Conservation (phyloP, 2,329 filamentous ascomycete genomes). For the Xylariales sp. region DNA sequence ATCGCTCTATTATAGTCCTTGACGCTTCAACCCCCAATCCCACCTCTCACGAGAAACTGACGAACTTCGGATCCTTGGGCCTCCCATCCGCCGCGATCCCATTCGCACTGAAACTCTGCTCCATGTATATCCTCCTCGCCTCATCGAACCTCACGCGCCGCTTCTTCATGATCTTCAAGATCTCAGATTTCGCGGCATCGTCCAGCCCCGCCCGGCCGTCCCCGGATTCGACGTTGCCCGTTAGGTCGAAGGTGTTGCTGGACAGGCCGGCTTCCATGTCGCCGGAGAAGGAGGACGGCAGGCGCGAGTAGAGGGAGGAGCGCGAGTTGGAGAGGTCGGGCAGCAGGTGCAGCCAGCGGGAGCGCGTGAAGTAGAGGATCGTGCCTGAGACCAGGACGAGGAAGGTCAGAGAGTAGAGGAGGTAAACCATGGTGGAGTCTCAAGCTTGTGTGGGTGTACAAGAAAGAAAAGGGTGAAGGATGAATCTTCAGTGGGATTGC, state of each 20-base stretch:
- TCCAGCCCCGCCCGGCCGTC: constrained; percentile 81
- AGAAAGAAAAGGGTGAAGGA: background rate
- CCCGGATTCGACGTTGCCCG: constrained; percentile 71
- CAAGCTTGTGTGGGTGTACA: background rate
- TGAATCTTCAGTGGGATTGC: too few relatives aligned
- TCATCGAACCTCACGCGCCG: constrained; percentile 82
- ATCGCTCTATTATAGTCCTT: too few relatives aligned
- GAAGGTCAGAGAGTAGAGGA: constrained; percentile 75
- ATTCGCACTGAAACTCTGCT: constrained; percentile 79
- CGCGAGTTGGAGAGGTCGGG: constrained; percentile 45
- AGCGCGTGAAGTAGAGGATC: constrained; percentile 74
- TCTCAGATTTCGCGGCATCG: constrained; percentile 71
- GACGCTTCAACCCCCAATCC: too few relatives aligned
- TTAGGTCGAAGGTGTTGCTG: constrained; percentile 77
- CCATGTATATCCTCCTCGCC: constrained; percentile 79
- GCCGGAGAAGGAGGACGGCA: constrained; percentile 71
- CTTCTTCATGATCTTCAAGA: constrained; percentile 87
- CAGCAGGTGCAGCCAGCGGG: constrained; percentile 68
- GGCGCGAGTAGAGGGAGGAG: constrained; percentile 65
- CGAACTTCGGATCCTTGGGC: constrained; percentile 90
- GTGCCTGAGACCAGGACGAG: constrained; percentile 67
- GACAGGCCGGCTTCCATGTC: constrained; percentile 87
- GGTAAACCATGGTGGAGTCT: constrained; percentile 59
- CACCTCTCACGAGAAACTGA: constrained; percentile 69
- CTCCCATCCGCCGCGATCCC: constrained; percentile 84